These are phyloP conservation scores for Corchorus olitorius DNA, from an alignment of 345 rosid species.

Conservation along the genomic window DNA sequence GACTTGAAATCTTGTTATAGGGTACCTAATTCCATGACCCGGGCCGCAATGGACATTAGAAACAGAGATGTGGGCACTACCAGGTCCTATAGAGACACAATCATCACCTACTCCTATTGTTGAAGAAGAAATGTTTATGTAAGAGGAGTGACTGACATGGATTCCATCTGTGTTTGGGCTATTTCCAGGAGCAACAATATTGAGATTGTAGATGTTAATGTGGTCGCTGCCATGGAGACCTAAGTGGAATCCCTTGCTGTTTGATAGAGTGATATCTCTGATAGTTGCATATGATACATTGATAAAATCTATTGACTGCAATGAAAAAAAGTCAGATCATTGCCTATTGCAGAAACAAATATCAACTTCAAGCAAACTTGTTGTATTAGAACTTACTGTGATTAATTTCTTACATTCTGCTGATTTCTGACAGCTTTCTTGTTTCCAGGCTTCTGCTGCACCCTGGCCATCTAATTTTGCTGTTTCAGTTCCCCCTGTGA, in stretches of 20 bases:
- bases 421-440: constrained; percentile 31
- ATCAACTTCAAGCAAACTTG: background rate
- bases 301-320: constrained; percentile 43
- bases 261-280: constrained; percentile 35
- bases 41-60: constrained; percentile 44
- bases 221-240: constrained; percentile 31
- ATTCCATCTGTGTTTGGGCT: constrained; percentile 79
- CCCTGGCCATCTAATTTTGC: constrained; percentile 46
- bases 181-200: constrained; percentile 44
- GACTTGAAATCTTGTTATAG: background rate
- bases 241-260: constrained; percentile 56
- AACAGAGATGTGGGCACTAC: constrained; percentile 40
- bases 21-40: constrained; percentile 67
- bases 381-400: constrained; percentile 32
- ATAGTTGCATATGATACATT: constrained; percentile 43
- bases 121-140: constrained; percentile 40
- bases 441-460: constrained; percentile 45
- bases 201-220: constrained; percentile 34
- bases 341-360: background rate
- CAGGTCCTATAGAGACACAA: constrained; percentile 61
- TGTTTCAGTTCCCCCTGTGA: constrained; percentile 25
- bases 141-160: constrained; percentile 46
- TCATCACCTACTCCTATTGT: constrained; percentile 58
- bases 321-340: background rate
- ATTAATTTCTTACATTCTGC: constrained; percentile 31